Evolutionary conservation across 495 filamentous ascomycete genomes (phyloP).

Genomic region (Lindgomyces ingoldianus): DNA sequence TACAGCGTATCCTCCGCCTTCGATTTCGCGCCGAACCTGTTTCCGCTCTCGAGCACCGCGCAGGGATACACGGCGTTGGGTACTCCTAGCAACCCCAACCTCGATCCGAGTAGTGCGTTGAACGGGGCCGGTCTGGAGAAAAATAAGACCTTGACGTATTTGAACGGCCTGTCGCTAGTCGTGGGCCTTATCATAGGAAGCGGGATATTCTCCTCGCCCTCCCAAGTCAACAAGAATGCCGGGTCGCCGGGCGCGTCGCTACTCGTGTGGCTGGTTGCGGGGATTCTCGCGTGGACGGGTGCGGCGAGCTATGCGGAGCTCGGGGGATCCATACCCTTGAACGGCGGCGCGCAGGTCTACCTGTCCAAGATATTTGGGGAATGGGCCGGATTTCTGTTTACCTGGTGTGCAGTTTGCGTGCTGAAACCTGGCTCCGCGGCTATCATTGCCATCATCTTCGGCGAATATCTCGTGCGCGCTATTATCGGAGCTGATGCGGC

Average conservation of each 20-base stretch:
- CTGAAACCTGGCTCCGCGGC: conserved; percentile 90
- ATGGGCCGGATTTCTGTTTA: conserved; percentile 86
- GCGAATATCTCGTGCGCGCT: conserved; percentile 90
- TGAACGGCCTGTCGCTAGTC: conserved; percentile 89
- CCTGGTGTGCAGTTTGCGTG: conserved; percentile 92
- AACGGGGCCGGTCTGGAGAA: conserved; percentile 73
- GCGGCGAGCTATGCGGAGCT: conserved; percentile 95
- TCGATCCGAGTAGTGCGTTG: conserved; percentile 52
- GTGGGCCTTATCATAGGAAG: conserved; percentile 95
- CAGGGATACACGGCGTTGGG: conserved; percentile 79
- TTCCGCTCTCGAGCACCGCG: conserved; percentile 85
- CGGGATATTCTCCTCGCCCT: conserved; percentile 93
- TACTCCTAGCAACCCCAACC: conserved; percentile 57
- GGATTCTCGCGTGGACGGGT: conserved; percentile 91
- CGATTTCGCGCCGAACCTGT: conserved; percentile 87
- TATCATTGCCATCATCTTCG: conserved; percentile 96
- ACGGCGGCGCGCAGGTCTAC: conserved; percentile 92
- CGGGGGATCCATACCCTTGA: conserved; percentile 91
- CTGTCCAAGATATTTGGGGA: conserved; percentile 95
- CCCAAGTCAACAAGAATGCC: conserved; percentile 88
- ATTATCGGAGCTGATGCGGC: conserved; percentile 78
- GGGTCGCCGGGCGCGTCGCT: conserved; percentile 90
- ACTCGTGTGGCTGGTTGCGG: conserved; percentile 87
- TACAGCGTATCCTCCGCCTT: conserved; percentile 92
- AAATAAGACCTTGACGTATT: conserved; percentile 90